Base-by-base conservation (phyloP, 2,329 filamentous ascomycete species). In the Hypomyces rosellus region DNA sequence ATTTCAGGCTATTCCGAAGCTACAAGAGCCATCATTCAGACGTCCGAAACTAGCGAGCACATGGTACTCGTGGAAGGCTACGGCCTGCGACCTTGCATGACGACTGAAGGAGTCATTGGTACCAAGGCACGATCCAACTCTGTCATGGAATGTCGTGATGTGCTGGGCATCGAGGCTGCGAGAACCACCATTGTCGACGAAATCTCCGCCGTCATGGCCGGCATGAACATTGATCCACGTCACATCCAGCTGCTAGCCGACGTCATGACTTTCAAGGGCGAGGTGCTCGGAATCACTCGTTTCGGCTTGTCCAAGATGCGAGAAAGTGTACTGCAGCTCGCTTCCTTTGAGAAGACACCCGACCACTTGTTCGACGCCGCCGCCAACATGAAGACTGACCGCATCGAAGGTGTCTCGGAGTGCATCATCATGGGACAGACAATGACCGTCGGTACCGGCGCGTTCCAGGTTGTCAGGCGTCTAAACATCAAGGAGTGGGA, bases 381-480 rank as follows among this genome's bases (percentile, higher is more conserved):
- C 6, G 88, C 89, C 5, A 84, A 85, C 50, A 95, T 95, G 77
- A 96, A 96, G 74, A 86, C 82, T 25, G 93, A 99, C 70, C 78
- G 81, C 55, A 95, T 99, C 54, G 88, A 96, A 67, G 93, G 93
- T 61, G 93, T 99, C 9, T 88, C 82, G 49, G 93, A 99, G 72
- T 95, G 90, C 69, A 97, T 99, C 64, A 99, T 99, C 65, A 93
- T 97, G 85, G 93, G 93, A 14, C 92, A 97, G 75, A 91, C 86
- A 39, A 95, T 97, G 80, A 81, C 80, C 41, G 76, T 99, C 34
- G 93, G 93, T 5, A 99, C 93, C 0, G 93, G 93, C 4, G 86
- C 88, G 2, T 93, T 97, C 77, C 85, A 95, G 64, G 87, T 97
- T 20, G 87, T 96, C 3, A 75, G 91, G 40, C 78, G 82, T 52